Conservation (phyloP, 176 grass and related monocot species). For the Oropetium thomaeum region DNA sequence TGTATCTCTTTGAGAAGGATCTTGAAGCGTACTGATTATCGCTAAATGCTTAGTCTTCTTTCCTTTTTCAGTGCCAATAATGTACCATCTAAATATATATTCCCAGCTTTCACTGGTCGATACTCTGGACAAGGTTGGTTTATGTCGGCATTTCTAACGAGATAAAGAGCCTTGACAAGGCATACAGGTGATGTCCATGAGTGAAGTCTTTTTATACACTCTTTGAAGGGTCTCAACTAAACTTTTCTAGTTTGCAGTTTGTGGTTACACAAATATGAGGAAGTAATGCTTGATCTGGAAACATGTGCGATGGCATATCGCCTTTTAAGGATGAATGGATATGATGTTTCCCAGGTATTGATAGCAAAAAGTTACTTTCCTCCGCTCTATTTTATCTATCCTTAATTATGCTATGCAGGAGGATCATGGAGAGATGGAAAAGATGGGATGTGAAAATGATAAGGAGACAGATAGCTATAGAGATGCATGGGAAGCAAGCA, state of each 20-base stretch:
- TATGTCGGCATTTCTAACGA: constrained; percentile 46
- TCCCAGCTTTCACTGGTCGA: constrained; percentile 62
- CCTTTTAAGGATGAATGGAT: constrained; percentile 70
- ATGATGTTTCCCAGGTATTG: constrained; percentile 66
- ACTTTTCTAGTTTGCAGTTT: constrained; percentile 40
- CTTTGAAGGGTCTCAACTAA: not conserved
- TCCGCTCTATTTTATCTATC: too few relatives aligned
- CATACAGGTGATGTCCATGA: constrained; percentile 41
- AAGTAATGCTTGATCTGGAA: constrained; percentile 46
- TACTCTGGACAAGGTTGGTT: constrained; percentile 54
- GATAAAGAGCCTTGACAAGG: constrained; percentile 55
- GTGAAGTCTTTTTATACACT: not conserved
- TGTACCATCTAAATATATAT: constrained; percentile 49
- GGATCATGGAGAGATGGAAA: too few relatives aligned
- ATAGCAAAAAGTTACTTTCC: not conserved
- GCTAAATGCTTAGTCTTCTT: not conserved
- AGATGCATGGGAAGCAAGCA: too few relatives aligned
- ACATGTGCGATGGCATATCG: constrained; percentile 77
- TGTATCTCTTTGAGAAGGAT: fast-evolving
- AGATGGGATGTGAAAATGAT: too few relatives aligned
- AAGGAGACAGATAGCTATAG: too few relatives aligned
- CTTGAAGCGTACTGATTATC: not conserved
- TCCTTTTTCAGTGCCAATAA: constrained; percentile 49
- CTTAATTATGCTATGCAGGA: too few relatives aligned
- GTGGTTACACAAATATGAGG: constrained; percentile 69